Evolutionary conservation across 768 basidiomycete genomes (phyloP), one percentile per base, ranked within the genome.

Genomic region (Mycena galericulata): DNA sequence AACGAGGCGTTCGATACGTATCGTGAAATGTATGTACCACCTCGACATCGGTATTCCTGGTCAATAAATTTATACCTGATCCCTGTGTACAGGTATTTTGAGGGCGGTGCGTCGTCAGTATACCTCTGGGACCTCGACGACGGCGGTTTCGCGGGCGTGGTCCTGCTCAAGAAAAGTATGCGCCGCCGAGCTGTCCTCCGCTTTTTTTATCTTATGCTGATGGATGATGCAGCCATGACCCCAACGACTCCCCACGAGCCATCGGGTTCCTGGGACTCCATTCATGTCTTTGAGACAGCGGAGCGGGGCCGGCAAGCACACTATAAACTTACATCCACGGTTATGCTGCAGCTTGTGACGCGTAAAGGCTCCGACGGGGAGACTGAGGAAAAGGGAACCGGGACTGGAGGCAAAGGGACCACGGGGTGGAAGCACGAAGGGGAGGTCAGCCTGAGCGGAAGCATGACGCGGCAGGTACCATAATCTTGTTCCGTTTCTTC

Each of bases 91-190:
- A 94, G 92, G 87, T 99, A 99, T 84, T 99, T 90, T 79, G 98
- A 99, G 80, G 97, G 97, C n/a, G 98, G 98, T 4, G 91, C 95
- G 2, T 98, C 96, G 29, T 96, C 94, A 26, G 97, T 98, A 18
- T 99, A 97, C 80, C 89, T 99, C 22, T 99, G 98, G 98, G 97
- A 99, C 77, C 86, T 96, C 29, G 97, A 98, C 65, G 97, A 99
- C 74, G 95, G 94, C 18, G 94, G 92, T 56, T 99, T 98, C 79
- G 97, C 98, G 11, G 98, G 98, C 12, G 97, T 97, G 2, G 98
- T 99, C 1, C 81, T 99, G 60, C 83, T 99, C 70, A 98, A 98
- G 86, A 99, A 99, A 83, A 86, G 97, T 97, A 65, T 66, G 85
- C 74, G 15, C 47, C 46, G 53, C 54, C 50, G 12, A 22, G 51